Conservation (phyloP, 305 asterid genomes). For the Caryopteris hybrid region DNA sequence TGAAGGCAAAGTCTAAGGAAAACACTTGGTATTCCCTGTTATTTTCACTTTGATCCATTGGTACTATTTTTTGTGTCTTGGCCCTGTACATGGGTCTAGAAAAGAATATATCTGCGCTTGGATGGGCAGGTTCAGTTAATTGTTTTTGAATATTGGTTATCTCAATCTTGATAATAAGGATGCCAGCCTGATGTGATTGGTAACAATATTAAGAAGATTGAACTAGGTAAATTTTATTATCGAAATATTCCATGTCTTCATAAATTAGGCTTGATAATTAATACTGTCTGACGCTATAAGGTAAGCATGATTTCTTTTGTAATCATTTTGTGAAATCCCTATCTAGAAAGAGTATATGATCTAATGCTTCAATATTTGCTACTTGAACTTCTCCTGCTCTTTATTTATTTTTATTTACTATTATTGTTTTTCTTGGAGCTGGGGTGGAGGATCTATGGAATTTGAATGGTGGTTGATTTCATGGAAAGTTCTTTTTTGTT, state of each 20-base stretch:
- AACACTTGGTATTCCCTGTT: too few species aligned
- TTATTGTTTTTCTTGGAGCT: not conserved
- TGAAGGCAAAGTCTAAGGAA: too few species aligned
- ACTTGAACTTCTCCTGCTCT: not conserved
- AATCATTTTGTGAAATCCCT: not conserved
- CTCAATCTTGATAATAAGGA: not conserved
- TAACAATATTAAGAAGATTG: not conserved
- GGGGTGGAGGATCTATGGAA: not conserved
- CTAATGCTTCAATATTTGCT: not conserved
- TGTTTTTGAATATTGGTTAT: too few species aligned
- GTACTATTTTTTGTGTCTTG: too few species aligned
- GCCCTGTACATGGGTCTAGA: too few species aligned
- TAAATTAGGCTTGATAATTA: not conserved
- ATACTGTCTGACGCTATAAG: not conserved
- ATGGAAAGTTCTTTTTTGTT: not conserved
- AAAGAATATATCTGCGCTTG: too few species aligned
- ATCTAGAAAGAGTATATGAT: conserved; percentile 22
- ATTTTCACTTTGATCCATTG: too few species aligned
- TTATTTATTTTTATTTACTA: not conserved
- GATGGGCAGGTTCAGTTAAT: too few species aligned
- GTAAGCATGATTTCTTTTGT: not conserved
- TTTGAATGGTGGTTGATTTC: not conserved
- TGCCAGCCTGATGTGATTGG: not conserved
- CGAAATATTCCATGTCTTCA: not conserved
- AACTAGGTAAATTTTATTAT: not conserved